phyloP scores from a whole-genome alignment of 2,329 filamentous ascomycete genomes.

The Didymosphaeria variabile region DNA sequence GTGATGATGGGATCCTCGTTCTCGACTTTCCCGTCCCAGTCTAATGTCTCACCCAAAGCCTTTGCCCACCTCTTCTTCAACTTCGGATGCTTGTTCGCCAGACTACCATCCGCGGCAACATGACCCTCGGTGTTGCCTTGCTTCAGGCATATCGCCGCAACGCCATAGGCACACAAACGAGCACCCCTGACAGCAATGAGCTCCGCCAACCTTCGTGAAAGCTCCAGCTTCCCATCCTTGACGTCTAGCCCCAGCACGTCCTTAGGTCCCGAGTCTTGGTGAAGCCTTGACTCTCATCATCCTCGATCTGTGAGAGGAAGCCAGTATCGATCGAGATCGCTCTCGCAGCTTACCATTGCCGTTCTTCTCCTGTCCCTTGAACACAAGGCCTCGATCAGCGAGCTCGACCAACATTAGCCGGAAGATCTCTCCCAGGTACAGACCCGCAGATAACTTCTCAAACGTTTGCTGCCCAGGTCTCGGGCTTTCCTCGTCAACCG shows the following conservation, averaged over 20 bases:
- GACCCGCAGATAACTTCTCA: conserved; percentile 57
- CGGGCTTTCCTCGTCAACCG: conserved; percentile 55
- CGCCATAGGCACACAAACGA: conserved; percentile 49
- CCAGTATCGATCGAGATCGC: conserved; percentile 84
- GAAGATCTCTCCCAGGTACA: conserved; percentile 58
- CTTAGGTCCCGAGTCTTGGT: conserved; percentile 27
- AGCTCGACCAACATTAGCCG: conserved; percentile 56
- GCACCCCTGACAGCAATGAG: conserved; percentile 47
- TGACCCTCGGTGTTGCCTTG: conserved; percentile 43
- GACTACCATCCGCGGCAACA: conserved; percentile 51
- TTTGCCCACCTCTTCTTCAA: conserved; percentile 53
- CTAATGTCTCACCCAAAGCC: conserved; percentile 51
- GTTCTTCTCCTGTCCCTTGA: conserved; percentile 78
- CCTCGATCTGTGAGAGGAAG: conserved; percentile 87
- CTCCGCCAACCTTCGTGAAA: conserved; percentile 41
- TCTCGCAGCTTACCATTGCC: conserved; percentile 68
- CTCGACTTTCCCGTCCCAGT: conserved; percentile 38
- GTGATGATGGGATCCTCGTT: conserved; percentile 47
- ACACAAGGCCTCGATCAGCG: conserved; percentile 78
- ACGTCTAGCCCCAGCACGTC: conserved; percentile 32
- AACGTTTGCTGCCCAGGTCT: conserved; percentile 57
- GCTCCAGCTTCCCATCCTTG: conserved; percentile 35
- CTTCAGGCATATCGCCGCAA: conserved; percentile 49
- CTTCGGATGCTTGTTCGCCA: conserved; percentile 54
- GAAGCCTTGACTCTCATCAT: conserved; percentile 52